Base-by-base conservation (phyloP, 1,284 basidiomycete species). In the Sporisorium iseilematis-ciliati region DNA sequence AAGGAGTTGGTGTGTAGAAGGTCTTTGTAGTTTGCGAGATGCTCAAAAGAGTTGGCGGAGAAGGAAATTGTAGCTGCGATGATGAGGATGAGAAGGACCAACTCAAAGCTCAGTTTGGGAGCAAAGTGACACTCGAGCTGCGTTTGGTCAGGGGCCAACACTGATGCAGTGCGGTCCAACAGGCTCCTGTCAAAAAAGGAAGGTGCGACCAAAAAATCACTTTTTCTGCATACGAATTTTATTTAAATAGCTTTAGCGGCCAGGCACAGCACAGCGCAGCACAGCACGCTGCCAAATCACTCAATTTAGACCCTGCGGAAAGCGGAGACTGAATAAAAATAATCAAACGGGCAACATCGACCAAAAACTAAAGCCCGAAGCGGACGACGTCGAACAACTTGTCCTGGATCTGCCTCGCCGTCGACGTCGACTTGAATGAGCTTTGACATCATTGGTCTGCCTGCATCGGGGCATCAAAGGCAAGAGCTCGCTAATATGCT, bases 111-210 rank as follows among this genome's bases (percentile, higher is more conserved):
- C 21, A 42, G 61, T 29, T 31, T 49, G 4, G 3, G 12, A 53
- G 25, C 38, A 26, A n/a, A 25, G 25, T 14, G 38, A 16, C 23
- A 12, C 10, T 11, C 6, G 12, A 38, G 12, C 35, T 38, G 25
- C 42, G 40, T 43, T 43, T 25, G 38, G 50, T 65, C 54, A 70
- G 68, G 68, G 68, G 68, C 58, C 41, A 57, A 57, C 31, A 16
- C 46, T 40, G 60, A 46, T 49, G 33, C 23, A 25, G 42, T 25
- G 14, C 53, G 21, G 38, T 61, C n/a, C 11, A 35, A n/a, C 4
- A 14, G 8, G 25, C 18, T 35, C 18, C 57, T 52, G 66, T 69
- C 56, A 56, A 60, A 69, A 59, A 55, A 64, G 66, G 52, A 58
- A 69, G 25, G 61, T 69, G 60, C 21, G 31, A 55, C 38, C 29